Evolutionary conservation across 768 basidiomycete species (phyloP), one percentile per base, ranked within the genome.

Genomic region (Lyophyllum atratum): DNA sequence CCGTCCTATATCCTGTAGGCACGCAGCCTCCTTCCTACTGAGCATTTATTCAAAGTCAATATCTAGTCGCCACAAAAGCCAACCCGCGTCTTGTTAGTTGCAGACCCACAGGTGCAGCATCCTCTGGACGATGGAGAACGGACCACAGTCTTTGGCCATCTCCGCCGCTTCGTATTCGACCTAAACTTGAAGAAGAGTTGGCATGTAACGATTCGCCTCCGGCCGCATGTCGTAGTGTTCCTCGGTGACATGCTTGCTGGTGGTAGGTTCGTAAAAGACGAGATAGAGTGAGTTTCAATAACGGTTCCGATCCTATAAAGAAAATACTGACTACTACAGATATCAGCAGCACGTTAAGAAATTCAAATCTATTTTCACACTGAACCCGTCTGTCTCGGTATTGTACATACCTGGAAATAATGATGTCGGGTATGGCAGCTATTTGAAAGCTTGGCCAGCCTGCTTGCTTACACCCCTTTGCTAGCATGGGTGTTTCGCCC

Each of bases 391-490:
- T 3, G 68, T 75, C 15, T 66, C 75, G 0, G 75, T 79, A 51
- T 80, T 85, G 71, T 85, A 83, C 64, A 76, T 92, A 40, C 86
- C 89, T 7, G 92, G 92, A n/a, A 94, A 94, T 62, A 87, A 86
- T 61, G 92, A 94, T 62, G 79, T 94, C 44, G 85, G 85, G 81
- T 87, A 46, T 22, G 82, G 9, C 3, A 42, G 9, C 26, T 45
- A 25, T 49, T 31, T 49, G 21, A n/a, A 4, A 10, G 24, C 26
- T 48, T 25, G 22, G 31, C n/a, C 19, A 40, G 39, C 17, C n/a
- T 19, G n/a, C 14, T 40, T 47, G 37, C 26, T 54, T 24, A 31
- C 29, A 47, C 52, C 49, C 31, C 31, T 56, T 53, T 19, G 4
- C 39, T 64, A 87, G 87, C 17, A 75, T 90, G 59, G 86, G 87